Percentiles rank a stretch among this genome's conserved stretches.
Conservation (phyloP, 768 basidiomycete genomes). For the Austroboletus eburneus region DNA sequence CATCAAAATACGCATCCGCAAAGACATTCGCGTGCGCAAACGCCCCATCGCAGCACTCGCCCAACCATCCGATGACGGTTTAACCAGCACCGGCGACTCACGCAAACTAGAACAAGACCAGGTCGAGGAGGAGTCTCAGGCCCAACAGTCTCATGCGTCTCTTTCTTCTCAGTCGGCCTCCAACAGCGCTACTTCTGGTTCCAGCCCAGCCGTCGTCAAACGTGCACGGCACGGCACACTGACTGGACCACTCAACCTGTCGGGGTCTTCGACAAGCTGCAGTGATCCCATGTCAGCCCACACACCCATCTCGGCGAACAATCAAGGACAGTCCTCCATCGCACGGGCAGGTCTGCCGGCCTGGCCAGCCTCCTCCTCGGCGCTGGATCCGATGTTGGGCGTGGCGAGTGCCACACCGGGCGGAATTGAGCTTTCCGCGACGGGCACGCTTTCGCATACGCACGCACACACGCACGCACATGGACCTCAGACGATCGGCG, state of each 20-base stretch:
- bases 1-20: conserved; percentile 91
- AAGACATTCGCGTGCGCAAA: conserved; percentile 84
- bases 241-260: conserved; percentile 16
- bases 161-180: conserved; percentile 12
- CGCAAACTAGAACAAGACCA: conserved; percentile 29
- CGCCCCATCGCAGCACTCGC: conserved; percentile 44
- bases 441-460: conserved; percentile 8
- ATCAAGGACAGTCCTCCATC: conserved; percentile 15
- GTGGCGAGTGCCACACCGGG: conserved; percentile 31
- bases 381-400: conserved; percentile 29
- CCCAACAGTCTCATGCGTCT: conserved; percentile 7
- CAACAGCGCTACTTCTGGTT: not conserved
- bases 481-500: conserved; percentile 11
- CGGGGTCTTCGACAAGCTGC: conserved; percentile 17
- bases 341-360: conserved; percentile 29
- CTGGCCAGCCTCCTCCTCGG: conserved; percentile 29
- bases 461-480: conserved; percentile 9
- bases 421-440: conserved; percentile 27
- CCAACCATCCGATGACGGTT: conserved; percentile 14
- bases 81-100: conserved; percentile 5
- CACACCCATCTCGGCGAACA: conserved; percentile 15
- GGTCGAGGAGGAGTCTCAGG: conserved; percentile 19
- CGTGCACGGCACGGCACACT: conserved; percentile 30
- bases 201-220: conserved; percentile 12
- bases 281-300: conserved; percentile 18